Percentiles rank a stretch among this genome's conserved stretches.
Evolutionary conservation across 1,284 basidiomycete species (phyloP).

Genomic region (Ustilago curta): DNA sequence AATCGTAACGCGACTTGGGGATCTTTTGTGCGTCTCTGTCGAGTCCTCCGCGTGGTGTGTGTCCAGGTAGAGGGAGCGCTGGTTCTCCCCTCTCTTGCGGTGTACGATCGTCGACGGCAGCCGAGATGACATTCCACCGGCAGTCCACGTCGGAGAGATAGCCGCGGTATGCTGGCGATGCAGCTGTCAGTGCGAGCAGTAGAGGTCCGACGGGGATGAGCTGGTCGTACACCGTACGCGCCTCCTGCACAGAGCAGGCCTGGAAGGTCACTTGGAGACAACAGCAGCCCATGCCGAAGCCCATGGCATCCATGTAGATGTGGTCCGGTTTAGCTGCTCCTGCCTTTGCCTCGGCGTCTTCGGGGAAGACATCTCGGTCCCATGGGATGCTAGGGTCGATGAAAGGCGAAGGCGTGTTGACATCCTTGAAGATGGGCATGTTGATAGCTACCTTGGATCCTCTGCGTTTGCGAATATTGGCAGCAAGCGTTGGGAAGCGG

Average conservation of each 20-base stretch:
- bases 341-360: constrained; percentile 84
- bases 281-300: constrained; percentile 99
- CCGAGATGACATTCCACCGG: constrained; percentile 98
- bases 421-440: constrained; percentile 90
- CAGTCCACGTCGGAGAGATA: constrained; percentile 96
- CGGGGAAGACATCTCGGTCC: constrained; percentile 81
- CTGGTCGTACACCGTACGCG: constrained; percentile 91
- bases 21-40: constrained; percentile 72
- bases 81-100: constrained; percentile 88
- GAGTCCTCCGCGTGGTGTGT: constrained; percentile 41
- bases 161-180: constrained; percentile 92
- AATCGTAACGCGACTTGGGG: constrained; percentile 96
- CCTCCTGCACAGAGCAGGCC: constrained; percentile 90
- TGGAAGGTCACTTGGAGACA: constrained; percentile 99
- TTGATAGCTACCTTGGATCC: constrained; percentile 96
- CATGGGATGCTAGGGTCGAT: constrained; percentile 89
- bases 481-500: constrained; percentile 96
- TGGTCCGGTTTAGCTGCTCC: constrained; percentile 89
- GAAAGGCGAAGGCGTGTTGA: constrained; percentile 87
- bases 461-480: constrained; percentile 90
- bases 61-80: constrained; percentile 32
- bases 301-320: constrained; percentile 99
- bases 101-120: constrained; percentile 95
- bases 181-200: constrained; percentile 93
- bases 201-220: constrained; percentile 93